A percentile compares a stretch with the other conserved stretches of the same genome.
Conservation (phyloP, 1,284 basidiomycete genomes). For the Bondarzewia mesenterica region DNA sequence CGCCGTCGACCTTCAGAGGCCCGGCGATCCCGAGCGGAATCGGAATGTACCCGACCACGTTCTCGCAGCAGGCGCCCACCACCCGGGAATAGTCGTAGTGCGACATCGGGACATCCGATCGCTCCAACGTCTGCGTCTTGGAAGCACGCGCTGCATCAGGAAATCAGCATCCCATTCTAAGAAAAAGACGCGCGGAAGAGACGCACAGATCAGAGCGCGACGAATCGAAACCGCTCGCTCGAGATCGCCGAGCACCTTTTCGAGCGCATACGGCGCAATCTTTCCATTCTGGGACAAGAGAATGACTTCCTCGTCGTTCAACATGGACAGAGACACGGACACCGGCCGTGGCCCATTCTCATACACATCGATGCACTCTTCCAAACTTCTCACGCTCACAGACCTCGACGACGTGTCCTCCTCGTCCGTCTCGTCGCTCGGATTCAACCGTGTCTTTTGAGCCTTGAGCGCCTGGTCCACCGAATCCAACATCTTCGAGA, state of each 20-base stretch:
- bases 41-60: slow-evolving; percentile 97
- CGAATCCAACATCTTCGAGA: slow-evolving; percentile 20
- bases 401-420: slow-evolving; percentile 5
- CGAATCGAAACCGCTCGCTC: slow-evolving; percentile 86
- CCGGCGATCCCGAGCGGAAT: slow-evolving; percentile 96
- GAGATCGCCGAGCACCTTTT: slow-evolving; percentile 85
- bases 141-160: slow-evolving; percentile 70
- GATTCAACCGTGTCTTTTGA: slow-evolving; percentile 15
- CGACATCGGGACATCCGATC: slow-evolving; percentile 75
- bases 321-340: slow-evolving; percentile 41
- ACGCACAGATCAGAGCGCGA: slow-evolving; percentile 84
- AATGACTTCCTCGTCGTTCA: slow-evolving; percentile 93
- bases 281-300: slow-evolving; percentile 87
- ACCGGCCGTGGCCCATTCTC: slow-evolving; percentile 75
- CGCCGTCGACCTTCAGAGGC: slow-evolving; percentile 88
- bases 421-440: slow-evolving; percentile 9
- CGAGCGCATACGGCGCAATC: slow-evolving; percentile 89
- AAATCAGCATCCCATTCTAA: slow-evolving; percentile 9
- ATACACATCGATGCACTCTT: slow-evolving; percentile 81
- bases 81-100: slow-evolving; percentile 94
- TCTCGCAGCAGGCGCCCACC: slow-evolving; percentile 97
- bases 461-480: slow-evolving; percentile 28
- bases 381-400: slow-evolving; percentile 47
- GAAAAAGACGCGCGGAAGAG: neutral
- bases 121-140: slow-evolving; percentile 78